Percentiles rank a stretch among this genome's conserved stretches.
These are phyloP conservation scores for Podaxis mareebaensis DNA, from an alignment of 768 basidiomycete species.

Conservation along the genomic window DNA sequence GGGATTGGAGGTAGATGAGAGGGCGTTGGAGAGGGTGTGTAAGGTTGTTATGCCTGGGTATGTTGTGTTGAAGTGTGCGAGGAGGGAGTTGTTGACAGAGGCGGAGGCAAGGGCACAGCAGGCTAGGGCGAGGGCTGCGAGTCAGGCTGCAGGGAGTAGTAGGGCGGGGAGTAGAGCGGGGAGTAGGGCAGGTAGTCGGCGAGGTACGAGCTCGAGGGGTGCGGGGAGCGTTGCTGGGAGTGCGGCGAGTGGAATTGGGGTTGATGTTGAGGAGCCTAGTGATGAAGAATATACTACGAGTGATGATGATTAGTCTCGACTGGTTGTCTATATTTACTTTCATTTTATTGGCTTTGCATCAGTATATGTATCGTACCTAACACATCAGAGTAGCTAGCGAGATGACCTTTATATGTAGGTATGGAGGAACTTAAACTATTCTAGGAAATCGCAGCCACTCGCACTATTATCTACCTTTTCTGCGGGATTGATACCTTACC, in stretches of 20 bases:
- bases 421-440: too few species aligned
- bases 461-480: too few species aligned
- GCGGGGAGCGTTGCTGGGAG: background rate
- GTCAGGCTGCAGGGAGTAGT: slow-evolving; percentile 6
- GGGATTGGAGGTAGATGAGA: slow-evolving; percentile 53
- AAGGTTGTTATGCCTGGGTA: slow-evolving; percentile 56
- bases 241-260: slow-evolving; percentile 4
- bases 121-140: slow-evolving; percentile 30
- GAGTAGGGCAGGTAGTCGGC: background rate
- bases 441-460: too few species aligned
- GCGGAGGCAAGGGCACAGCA: slow-evolving; percentile 53
- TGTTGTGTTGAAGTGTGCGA: slow-evolving; percentile 56
- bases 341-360: background rate
- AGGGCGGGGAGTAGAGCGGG: background rate
- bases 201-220: background rate
- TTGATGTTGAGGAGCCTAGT: slow-evolving; percentile 7
- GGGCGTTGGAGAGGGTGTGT: slow-evolving; percentile 41
- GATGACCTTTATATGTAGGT: too few species aligned
- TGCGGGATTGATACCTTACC: too few species aligned
- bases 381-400: too few species aligned
- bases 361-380: too few species aligned
- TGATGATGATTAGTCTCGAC: background rate
- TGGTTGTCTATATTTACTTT: background rate
- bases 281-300: slow-evolving; percentile 7
- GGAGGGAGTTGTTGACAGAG: slow-evolving; percentile 46